These are phyloP conservation scores for Sarocladiaceae sp. DNA, from an alignment of 2,329 filamentous ascomycete genomes.

Conservation along the genomic window DNA sequence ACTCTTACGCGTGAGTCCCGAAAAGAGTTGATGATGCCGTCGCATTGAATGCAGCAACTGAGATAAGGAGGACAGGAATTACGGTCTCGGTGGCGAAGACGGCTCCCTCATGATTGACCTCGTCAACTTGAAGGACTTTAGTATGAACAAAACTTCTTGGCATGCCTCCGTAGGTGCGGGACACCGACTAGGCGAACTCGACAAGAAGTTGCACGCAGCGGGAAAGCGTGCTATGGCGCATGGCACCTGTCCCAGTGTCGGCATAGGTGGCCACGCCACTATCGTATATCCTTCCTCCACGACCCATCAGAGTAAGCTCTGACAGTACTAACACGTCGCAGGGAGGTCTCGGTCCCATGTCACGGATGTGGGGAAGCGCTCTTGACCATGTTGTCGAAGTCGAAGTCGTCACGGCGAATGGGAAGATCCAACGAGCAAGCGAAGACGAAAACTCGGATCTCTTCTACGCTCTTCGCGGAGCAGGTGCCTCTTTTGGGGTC, in stretches of 20 bases:
- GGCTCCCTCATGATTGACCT: conserved; percentile 50
- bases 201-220: conserved; percentile 40
- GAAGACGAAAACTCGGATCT: conserved; percentile 43
- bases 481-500: conserved; percentile 50
- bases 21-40: not conserved
- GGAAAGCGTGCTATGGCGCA: conserved; percentile 53
- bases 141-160: conserved; percentile 46
- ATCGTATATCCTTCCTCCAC: conserved; percentile 33
- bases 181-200: conserved; percentile 44
- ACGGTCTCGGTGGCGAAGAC: conserved; percentile 41
- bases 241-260: conserved; percentile 53
- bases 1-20: conserved; percentile 51
- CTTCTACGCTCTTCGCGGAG: conserved; percentile 51
- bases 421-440: conserved; percentile 41
- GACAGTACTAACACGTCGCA: too few species aligned
- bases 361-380: conserved; percentile 51
- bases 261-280: conserved; percentile 52
- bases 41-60: too few species aligned
- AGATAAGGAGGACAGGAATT: conserved; percentile 29
- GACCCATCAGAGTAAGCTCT: too few species aligned
- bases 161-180: conserved; percentile 50
- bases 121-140: conserved; percentile 44
- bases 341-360: conserved; percentile 53
- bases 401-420: conserved; percentile 51
- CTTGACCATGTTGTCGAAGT: conserved; percentile 50